A percentile compares a stretch with the other conserved stretches of the same genome.
phyloP scores from a whole-genome alignment of 139 green algal genomes.

The Diplosphaera chodatii region DNA sequence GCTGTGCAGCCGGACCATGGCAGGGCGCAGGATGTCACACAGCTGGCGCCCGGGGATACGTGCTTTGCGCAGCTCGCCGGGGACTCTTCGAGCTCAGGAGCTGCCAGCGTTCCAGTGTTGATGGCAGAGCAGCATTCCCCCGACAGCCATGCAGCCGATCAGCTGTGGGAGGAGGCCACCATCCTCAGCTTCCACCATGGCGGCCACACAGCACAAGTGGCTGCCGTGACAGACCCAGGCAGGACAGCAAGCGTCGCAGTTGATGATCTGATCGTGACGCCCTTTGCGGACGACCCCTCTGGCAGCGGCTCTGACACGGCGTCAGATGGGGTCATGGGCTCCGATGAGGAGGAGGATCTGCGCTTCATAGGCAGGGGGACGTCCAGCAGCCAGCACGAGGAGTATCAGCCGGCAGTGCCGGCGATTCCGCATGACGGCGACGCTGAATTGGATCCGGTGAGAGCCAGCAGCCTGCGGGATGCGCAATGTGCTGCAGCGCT shows the following conservation, averaged over 20 bases:
- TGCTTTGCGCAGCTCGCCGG: not conserved
- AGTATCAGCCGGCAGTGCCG: not conserved
- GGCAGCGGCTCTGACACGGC: too few relatives aligned
- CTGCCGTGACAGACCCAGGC: not conserved
- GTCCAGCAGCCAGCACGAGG: not conserved
- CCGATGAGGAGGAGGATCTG: too few relatives aligned
- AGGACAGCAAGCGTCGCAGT: not conserved
- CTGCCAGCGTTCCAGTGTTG: too few relatives aligned
- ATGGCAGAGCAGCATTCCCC: not conserved
- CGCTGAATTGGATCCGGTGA: not conserved
- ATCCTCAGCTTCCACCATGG: not conserved
- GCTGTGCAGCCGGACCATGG: not conserved
- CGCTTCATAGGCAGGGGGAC: too few relatives aligned
- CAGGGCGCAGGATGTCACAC: not conserved
- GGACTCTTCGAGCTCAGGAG: too few relatives aligned
- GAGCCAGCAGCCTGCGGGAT: too few relatives aligned
- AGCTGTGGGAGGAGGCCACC: not conserved
- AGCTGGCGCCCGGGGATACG: not conserved
- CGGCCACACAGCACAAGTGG: not conserved
- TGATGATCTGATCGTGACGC: not conserved
- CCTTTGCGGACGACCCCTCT: not conserved
- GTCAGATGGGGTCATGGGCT: too few relatives aligned
- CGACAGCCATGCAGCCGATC: too few relatives aligned
- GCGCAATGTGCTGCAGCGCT: too few relatives aligned
- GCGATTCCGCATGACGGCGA: not conserved